Base-by-base conservation (phyloP, 2,329 filamentous ascomycete genomes). In the Ceratocystis destructans region DNA sequence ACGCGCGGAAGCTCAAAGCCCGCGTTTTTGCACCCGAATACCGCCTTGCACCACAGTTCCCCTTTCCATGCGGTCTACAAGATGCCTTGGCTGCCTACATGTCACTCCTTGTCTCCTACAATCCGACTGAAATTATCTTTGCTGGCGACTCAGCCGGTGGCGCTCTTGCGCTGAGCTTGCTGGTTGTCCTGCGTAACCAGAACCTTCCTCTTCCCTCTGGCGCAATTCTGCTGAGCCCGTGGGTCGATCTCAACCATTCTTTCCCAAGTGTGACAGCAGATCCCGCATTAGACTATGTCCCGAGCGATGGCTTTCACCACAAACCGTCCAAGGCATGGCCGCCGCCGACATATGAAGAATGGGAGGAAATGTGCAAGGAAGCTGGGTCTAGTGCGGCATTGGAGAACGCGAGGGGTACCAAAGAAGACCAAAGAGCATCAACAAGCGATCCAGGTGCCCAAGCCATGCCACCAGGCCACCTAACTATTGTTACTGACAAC, bases 221-320 rank as follows among this genome's bases (percentile, higher is more conserved):
- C 1, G 92, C 88, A 3, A 86, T 97, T 57, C 79, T 97, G 50
- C 89, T 97, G 64, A 96, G 90, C 62, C 94, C 94, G 0, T 99
- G 94, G 94, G 91, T 93, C 7, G 94, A 99, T 73, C 77, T 97
- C 64, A 96, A 90, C 0, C 93, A 97, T 73, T 96, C 92, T 0
- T 97, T 97, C 70, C 94, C 94, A 0, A 96, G 92, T 70, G 82
- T 96, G n/a, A 82, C 84, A 1, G 83, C 80, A 4, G 84, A 90
- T 50, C 85, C 83, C 62, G 83, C 84, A 0, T 76, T 90, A 63
- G 94, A 99, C 73, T 97, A 96, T 71, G 93, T 99, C 44, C 94
- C 94, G 3, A 77, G 86, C 0, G 82, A 87, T 70, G 94, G 94
- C 0, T 97, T 99, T 71, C 86, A 95, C 70, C 91, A 97, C 71